These are phyloP conservation scores for Candida arabinofermentans DNA, from an alignment of 805 yeast genomes.

Conservation along the genomic window DNA sequence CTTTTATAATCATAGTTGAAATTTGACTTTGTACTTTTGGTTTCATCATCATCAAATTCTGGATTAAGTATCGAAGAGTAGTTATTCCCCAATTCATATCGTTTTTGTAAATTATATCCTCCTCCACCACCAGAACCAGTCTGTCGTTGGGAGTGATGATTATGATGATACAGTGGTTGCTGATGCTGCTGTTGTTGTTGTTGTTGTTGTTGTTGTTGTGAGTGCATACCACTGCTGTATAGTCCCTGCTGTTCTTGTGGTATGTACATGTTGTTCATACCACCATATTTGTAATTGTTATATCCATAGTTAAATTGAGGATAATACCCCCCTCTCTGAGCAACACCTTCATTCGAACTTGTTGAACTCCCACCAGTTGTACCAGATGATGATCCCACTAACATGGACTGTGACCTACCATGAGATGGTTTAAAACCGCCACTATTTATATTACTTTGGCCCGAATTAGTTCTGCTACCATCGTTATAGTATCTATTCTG, in stretches of 20 bases:
- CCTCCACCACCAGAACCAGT: not conserved
- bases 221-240: not conserved
- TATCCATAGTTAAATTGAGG: not conserved
- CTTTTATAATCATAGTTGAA: not conserved
- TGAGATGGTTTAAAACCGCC: not conserved
- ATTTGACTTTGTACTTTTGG: not conserved
- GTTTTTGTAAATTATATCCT: constrained; percentile 3
- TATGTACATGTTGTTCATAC: not conserved
- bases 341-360: not conserved
- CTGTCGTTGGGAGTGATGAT: constrained; percentile 4
- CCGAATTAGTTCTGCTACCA: no score
- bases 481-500: not conserved
- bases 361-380: not conserved
- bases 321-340: not conserved
- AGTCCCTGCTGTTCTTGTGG: not conserved
- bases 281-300: not conserved
- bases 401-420: not conserved
- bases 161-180: constrained; percentile 3
- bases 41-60: constrained; percentile 15
- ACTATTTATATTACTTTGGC: not conserved
- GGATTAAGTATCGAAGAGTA: constrained; percentile 24
- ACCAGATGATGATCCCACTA: not conserved
- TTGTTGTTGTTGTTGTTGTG: not conserved
- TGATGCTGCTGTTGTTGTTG: not conserved
- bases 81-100: constrained; percentile 22